These are phyloP conservation scores for Perkinsus marinus DNA, from an alignment of 169 alveolate genomes.

Conservation along the genomic window DNA sequence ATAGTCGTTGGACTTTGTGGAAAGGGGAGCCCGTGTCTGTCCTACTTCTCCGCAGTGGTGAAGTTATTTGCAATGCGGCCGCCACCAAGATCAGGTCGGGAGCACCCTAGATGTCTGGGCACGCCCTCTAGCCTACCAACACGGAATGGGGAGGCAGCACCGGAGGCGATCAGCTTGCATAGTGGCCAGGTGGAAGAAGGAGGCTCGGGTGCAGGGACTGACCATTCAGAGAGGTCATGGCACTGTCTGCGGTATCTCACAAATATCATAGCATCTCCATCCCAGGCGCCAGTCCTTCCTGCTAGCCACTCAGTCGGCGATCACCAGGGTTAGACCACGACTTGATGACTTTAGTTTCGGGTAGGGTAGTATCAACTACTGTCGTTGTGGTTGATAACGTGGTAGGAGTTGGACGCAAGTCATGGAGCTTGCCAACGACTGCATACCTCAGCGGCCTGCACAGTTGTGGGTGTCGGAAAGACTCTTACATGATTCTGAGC, in stretches of 20 bases:
- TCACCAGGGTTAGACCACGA: neutral
- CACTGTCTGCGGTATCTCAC: neutral
- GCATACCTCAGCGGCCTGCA: neutral
- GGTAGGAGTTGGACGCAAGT: neutral
- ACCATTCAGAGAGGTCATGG: neutral
- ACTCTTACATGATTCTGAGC: neutral
- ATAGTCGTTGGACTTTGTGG: no score
- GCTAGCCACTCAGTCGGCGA: neutral
- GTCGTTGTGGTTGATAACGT: neutral
- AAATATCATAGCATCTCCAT: neutral
- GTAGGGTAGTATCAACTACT: neutral
- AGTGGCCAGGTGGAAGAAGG: no score
- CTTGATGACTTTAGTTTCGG: neutral
- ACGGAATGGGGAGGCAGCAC: no score
- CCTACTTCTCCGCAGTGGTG: no score
- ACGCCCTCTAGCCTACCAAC: no score
- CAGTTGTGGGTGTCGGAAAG: neutral
- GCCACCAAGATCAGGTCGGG: no score
- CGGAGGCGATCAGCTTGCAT: no score
- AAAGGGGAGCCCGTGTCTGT: no score
- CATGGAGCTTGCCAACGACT: neutral
- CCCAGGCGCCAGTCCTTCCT: neutral
- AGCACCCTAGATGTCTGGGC: no score
- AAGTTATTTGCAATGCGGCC: no score
- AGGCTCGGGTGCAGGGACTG: neutral